Percentiles rank a stretch among this genome's conserved stretches.
These are phyloP conservation scores for Penicillium occitanis DNA, from an alignment of 2,329 filamentous ascomycete genomes.

Conservation along the genomic window DNA sequence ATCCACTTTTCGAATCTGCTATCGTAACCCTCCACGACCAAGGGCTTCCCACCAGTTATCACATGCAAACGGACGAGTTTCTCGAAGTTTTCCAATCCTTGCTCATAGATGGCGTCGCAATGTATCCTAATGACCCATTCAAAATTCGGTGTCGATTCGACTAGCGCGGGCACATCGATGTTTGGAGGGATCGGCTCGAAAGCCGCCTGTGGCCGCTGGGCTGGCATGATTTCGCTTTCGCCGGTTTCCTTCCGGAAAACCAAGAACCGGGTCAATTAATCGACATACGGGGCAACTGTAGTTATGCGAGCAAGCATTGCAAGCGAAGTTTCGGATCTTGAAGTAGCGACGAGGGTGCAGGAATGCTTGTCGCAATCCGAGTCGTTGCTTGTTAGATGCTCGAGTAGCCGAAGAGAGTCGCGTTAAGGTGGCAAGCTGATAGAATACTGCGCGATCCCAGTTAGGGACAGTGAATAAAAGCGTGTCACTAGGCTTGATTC, in stretches of 20 bases:
- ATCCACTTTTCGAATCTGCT: conserved; percentile 70
- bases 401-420: not conserved
- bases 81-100: conserved; percentile 78
- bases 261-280: not conserved
- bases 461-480: not conserved
- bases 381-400: not conserved
- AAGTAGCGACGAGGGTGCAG: not conserved
- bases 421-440: not conserved
- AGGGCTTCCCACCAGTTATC: conserved; percentile 77
- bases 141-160: conserved; percentile 79
- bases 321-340: not conserved
- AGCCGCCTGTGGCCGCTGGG: conserved; percentile 76
- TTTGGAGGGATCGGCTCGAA: conserved; percentile 90
- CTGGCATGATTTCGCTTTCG: conserved; percentile 63
- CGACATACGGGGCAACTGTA: not conserved
- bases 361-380: not conserved
- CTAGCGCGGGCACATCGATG: conserved; percentile 72
- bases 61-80: conserved; percentile 82
- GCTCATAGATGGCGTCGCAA: conserved; percentile 71
- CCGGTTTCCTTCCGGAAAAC: not conserved
- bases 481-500: not conserved
- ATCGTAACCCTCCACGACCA: conserved; percentile 90
- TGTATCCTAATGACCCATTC: conserved; percentile 81
- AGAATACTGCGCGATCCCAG: not conserved
- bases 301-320: not conserved